Conservation (phyloP, 495 filamentous ascomycete genomes). For the Penicillium chermesinum region DNA sequence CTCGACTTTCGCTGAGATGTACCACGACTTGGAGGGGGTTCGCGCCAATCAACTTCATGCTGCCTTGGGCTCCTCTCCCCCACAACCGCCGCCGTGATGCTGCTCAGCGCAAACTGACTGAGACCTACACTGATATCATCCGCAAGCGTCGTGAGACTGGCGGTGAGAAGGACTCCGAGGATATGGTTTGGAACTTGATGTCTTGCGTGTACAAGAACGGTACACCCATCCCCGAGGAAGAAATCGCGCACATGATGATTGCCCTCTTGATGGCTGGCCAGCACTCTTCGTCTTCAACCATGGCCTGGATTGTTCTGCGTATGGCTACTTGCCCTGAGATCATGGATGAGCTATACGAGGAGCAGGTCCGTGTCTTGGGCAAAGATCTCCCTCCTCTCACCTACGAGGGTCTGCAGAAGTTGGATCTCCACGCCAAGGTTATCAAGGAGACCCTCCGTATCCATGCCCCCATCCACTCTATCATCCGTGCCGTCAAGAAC, state of each 20-base stretch:
- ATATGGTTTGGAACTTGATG: constrained; percentile 70
- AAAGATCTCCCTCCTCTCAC: constrained; percentile 48
- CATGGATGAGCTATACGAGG: constrained; percentile 53
- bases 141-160: constrained; percentile 44
- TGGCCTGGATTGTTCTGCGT: constrained; percentile 56
- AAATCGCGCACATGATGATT: constrained; percentile 66
- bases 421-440: constrained; percentile 52
- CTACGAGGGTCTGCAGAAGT: constrained; percentile 47
- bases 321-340: constrained; percentile 53
- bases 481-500: constrained; percentile 57
- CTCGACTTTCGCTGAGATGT: constrained; percentile 57
- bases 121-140: constrained; percentile 58
- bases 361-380: constrained; percentile 49
- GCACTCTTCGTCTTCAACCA: constrained; percentile 56
- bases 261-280: constrained; percentile 63
- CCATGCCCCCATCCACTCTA: constrained; percentile 60
- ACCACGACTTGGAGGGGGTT: constrained; percentile 65
- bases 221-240: constrained; percentile 52
- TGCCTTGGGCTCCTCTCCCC: constrained; percentile 57
- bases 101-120: constrained; percentile 52
- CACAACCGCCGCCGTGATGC: constrained; percentile 57
- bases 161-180: constrained; percentile 49
- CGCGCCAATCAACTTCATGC: constrained; percentile 60
- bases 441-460: constrained; percentile 60
- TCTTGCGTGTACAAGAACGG: constrained; percentile 59